Evolutionary conservation across 164 flowering plant species (phyloP), one percentile per base, ranked within the genome.

Genomic region (Chimonanthus praecox): DNA sequence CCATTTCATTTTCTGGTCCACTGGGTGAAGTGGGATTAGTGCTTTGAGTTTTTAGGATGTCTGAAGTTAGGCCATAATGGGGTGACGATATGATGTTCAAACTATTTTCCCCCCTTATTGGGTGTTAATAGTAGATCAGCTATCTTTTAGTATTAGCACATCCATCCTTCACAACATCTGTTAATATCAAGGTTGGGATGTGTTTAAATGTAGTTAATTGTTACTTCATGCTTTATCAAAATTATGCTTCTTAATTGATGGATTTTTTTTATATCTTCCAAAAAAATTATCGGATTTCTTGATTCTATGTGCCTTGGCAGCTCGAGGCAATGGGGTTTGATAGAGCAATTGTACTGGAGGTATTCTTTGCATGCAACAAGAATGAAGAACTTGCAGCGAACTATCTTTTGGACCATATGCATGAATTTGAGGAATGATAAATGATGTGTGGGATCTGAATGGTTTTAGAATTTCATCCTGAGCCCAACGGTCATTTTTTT

Each of bases 381-480:
- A 84, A 89, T n/a, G 92, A 88, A 76, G 89, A 83, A 73, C 79
- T 87, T 72, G 90, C 92, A 0, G 90, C 92, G 2, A 88, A 88
- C 77, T 87, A 87, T 72, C 90, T 87, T 70, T 75, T 88, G 46
- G 92, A 88, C 71, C 89, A 87, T 77, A 80, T 80, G 58, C 76
- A 83, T 67, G 90, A 88, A 73, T 81, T 84, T 73, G 88, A 88
- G 10, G 90, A 89, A 3, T 81, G 78, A 85, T 62, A 49, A 45
- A 11, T 15, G 49, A 69, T n/a, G 58, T 13, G 16, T 13, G 60
- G 11, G 11, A 54, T 13, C 60, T n/a, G 16, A 9, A 54, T 54
- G 16, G 16, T 54, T 54, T 9, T 54, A 54, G n/a, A 5, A 15
- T 54, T 54, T 11, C 60, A 54, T n/a, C 16, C 60, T 54, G 13